Evolutionary conservation across 306 rosid genomes (phyloP).

Genomic region (Citrullus mucosospermus): DNA sequence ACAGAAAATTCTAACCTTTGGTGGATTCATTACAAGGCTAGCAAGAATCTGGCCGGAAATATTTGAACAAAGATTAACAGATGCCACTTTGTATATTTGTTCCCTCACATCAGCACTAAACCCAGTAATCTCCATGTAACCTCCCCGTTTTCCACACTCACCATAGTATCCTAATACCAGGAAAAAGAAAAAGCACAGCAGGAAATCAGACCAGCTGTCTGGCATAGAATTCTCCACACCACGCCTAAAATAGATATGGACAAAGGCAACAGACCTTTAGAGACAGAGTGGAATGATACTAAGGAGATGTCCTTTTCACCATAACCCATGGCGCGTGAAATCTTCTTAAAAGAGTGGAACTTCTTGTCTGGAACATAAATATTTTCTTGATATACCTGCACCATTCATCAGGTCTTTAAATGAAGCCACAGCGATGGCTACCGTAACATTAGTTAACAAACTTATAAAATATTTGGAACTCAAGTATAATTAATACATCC

Average conservation of each 20-base stretch:
- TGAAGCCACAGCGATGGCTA: background rate
- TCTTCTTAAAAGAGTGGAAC: slow-evolving; percentile 84
- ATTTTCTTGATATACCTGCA: slow-evolving; percentile 84
- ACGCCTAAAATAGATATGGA: background rate
- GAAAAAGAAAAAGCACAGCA: background rate
- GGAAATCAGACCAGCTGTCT: background rate
- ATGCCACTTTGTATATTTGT: slow-evolving; percentile 80
- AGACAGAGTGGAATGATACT: slow-evolving; percentile 82
- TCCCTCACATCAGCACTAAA: slow-evolving; percentile 66
- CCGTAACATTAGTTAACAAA: background rate
- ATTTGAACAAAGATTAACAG: slow-evolving; percentile 89
- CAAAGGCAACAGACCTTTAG: slow-evolving; percentile 49
- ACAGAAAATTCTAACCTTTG: slow-evolving; percentile 40
- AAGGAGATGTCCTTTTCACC: slow-evolving; percentile 56
- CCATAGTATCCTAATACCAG: slow-evolving; percentile 64
- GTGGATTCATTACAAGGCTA: slow-evolving; percentile 92
- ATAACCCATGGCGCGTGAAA: slow-evolving; percentile 67
- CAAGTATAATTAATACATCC: background rate
- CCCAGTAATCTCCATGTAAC: slow-evolving; percentile 93
- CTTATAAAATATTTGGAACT: background rate
- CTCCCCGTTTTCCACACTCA: slow-evolving; percentile 94
- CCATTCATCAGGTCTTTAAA: background rate
- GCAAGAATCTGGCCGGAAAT: slow-evolving; percentile 90
- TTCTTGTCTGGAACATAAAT: slow-evolving; percentile 71
- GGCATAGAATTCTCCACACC: background rate